Base-by-base conservation (phyloP, 2,329 filamentous ascomycete species). In the Penicillium sp. region DNA sequence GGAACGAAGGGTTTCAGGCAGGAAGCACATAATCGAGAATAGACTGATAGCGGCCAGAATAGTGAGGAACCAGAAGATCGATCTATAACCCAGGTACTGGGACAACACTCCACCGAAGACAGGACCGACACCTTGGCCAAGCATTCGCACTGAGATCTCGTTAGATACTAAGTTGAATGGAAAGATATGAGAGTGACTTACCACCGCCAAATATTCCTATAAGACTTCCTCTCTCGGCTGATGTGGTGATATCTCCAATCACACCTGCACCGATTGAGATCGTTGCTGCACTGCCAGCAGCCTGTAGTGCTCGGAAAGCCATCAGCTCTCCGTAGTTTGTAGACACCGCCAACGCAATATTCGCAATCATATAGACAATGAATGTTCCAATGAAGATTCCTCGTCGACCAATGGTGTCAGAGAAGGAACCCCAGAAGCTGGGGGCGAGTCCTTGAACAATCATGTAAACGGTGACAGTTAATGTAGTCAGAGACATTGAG, bases 391-490 rank as follows among this genome's bases (percentile, higher is more conserved):
- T 72, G 55, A 79, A 81, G n/a, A 78, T 74, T 0, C 73, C 69
- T 14, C 81, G 74, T 3, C 81, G 75, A 0, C 81, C 81, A 6
- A 77, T 59, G 0, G 71, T 70, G 60, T 84, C 81, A 0, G 80
- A 80, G 9, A 84, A 68, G 0, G 80, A 75, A 8, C 77, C 79
- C 77, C 79, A 83, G 50, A 83, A 71, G 4, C 77, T 70, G 0
- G 82, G 81, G 3, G 79, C 76, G 16, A 83, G 66, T 6, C 79
- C 82, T 67, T 84, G 82, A 4, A 82, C 69, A 50, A 83, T 72
- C 67, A 82, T 78, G 61, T 83, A 84, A 35, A 73, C 58, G 0
- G 75, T 76, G 19, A 77, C 67, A 1, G 75, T 76, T n/a, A 76
- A 59, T 13, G 69, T 72, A 19, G 71, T 63, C 3, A 72, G 56